These are phyloP conservation scores for Saturnispora quitensis DNA, from an alignment of 805 yeast species.

Conservation along the genomic window DNA sequence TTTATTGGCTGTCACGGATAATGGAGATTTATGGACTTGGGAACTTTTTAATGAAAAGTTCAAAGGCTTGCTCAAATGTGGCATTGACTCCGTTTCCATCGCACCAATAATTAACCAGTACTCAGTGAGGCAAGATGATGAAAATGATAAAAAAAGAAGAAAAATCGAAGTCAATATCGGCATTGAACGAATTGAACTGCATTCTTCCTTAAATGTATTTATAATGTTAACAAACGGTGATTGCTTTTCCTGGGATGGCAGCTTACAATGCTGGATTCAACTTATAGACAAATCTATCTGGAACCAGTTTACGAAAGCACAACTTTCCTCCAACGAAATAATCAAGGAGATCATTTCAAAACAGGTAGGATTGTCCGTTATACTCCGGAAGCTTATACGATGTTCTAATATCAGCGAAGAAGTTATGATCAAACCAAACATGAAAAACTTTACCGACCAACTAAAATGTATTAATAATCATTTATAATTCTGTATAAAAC, in stretches of 20 bases:
- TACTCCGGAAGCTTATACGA: neutral
- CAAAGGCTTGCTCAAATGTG: constrained; percentile 17
- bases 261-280: constrained; percentile 39
- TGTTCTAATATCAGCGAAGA: neutral
- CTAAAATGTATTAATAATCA: constrained; percentile 6
- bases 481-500: constrained; percentile 3
- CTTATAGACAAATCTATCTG: constrained; percentile 33
- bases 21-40: constrained; percentile 47
- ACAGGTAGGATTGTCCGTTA: neutral
- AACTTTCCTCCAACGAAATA: neutral
- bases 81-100: constrained; percentile 38
- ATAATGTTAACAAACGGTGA: neutral
- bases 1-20: constrained; percentile 38
- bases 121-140: constrained; percentile 13
- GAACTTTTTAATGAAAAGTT: constrained; percentile 16
- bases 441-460: neutral
- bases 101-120: constrained; percentile 43
- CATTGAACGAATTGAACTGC: neutral
- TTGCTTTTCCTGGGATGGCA: constrained; percentile 32
- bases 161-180: constrained; percentile 18
- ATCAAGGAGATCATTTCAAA: neutral
- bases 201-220: neutral
- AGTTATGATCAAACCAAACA: neutral
- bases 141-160: constrained; percentile 16
- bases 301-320: neutral